Evolutionary conservation across 805 yeast species (phyloP).

Genomic region (Kluyveromyces aestuarii): DNA sequence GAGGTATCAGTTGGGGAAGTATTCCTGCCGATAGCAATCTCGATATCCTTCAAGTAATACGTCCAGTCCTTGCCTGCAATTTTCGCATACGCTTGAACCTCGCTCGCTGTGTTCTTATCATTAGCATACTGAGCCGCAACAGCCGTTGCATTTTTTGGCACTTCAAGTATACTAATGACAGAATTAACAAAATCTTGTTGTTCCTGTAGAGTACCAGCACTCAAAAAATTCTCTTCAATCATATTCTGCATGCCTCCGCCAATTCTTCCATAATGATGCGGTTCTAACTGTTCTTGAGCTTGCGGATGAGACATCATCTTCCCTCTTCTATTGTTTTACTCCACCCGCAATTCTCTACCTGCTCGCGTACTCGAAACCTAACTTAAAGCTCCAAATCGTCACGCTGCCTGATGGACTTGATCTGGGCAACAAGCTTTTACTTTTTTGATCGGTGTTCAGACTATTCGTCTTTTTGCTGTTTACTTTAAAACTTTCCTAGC

Average conservation of each 20-base stretch:
- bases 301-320: constrained; percentile 3
- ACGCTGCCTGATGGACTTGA: neutral
- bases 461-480: neutral
- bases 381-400: neutral
- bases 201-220: constrained; percentile 6
- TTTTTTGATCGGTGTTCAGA: neutral
- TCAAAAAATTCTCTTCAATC: neutral
- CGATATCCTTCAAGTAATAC: constrained; percentile 73
- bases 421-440: neutral
- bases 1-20: constrained; percentile 34
- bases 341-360: neutral
- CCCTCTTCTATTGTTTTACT: neutral
- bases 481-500: neutral
- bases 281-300: neutral
- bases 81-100: constrained; percentile 97
- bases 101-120: constrained; percentile 51
- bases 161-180: constrained; percentile 58
- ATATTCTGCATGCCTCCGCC: neutral
- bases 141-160: constrained; percentile 67
- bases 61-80: constrained; percentile 94
- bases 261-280: neutral
- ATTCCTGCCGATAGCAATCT: constrained; percentile 78
- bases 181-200: constrained; percentile 45
- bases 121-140: constrained; percentile 71
- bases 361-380: neutral